Evolutionary conservation across 2,329 filamentous ascomycete species (phyloP).

Genomic region (Eutypa lata): DNA sequence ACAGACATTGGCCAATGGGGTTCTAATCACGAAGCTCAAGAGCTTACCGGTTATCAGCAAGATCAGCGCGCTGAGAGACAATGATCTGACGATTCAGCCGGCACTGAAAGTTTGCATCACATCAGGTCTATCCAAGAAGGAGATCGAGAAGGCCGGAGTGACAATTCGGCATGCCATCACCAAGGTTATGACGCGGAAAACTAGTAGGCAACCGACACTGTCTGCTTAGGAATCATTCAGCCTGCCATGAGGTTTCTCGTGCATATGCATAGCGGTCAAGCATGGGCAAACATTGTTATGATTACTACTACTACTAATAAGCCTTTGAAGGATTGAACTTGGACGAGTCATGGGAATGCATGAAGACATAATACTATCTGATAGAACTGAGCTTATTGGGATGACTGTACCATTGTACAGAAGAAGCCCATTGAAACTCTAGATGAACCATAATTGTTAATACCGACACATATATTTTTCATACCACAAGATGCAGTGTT

Average conservation of each 20-base stretch:
- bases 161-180: constrained; percentile 89
- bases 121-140: constrained; percentile 83
- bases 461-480: not conserved
- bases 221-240: constrained; percentile 23
- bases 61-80: constrained; percentile 64
- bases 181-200: constrained; percentile 74
- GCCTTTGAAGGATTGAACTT: not conserved
- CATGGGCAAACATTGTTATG: no score
- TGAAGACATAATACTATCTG: no score
- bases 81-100: constrained; percentile 67
- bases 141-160: constrained; percentile 89
- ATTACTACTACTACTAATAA: not conserved
- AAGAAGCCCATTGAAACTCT: not conserved
- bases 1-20: constrained; percentile 79
- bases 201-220: constrained; percentile 44
- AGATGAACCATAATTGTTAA: not conserved
- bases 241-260: no score
- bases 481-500: no score
- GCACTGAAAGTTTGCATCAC: constrained; percentile 91
- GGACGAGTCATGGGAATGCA: not conserved
- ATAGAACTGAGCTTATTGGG: not conserved
- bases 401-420: not conserved
- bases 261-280: no score
- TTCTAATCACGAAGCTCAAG: constrained; percentile 86
- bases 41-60: constrained; percentile 63